Percentiles rank a stretch among this genome's conserved stretches.
These are phyloP conservation scores for Helicocarpus griseus DNA, from an alignment of 2,329 filamentous ascomycete species.

Conservation along the genomic window DNA sequence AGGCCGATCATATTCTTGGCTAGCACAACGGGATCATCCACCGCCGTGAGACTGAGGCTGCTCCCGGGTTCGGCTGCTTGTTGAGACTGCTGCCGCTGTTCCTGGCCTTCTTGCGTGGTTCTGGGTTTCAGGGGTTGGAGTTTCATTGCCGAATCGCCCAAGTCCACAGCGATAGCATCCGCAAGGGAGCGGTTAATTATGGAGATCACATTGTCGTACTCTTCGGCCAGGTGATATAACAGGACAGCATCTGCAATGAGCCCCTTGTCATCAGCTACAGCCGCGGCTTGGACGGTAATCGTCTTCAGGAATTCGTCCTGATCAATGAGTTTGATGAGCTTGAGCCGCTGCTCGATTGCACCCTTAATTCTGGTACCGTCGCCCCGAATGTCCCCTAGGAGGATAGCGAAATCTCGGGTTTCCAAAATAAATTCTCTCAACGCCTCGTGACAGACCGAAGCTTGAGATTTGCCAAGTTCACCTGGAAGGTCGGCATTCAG, in stretches of 20 bases:
- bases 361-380: slow-evolving; percentile 81
- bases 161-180: slow-evolving; percentile 66
- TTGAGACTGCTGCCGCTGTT: slow-evolving; percentile 22
- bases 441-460: slow-evolving; percentile 79
- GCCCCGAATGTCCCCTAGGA: slow-evolving; percentile 81
- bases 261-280: slow-evolving; percentile 87
- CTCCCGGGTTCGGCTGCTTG: slow-evolving; percentile 35
- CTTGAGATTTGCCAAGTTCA: slow-evolving; percentile 64
- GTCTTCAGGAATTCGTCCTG: slow-evolving; percentile 78
- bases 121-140: slow-evolving; percentile 73
- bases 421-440: slow-evolving; percentile 92
- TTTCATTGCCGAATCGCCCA: slow-evolving; percentile 70
- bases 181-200: slow-evolving; percentile 86
- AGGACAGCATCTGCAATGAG: slow-evolving; percentile 88
- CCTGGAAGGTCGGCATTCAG: slow-evolving; percentile 76
- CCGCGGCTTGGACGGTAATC: slow-evolving; percentile 88
- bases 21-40: slow-evolving; percentile 57
- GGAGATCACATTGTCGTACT: slow-evolving; percentile 87
- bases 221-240: slow-evolving; percentile 85
- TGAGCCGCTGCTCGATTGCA: slow-evolving; percentile 74
- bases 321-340: slow-evolving; percentile 68
- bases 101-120: slow-evolving; percentile 20
- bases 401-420: slow-evolving; percentile 85
- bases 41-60: slow-evolving; percentile 53
- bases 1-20: slow-evolving; percentile 53